These are phyloP conservation scores for Apiospora aurea DNA, from an alignment of 2,329 filamentous ascomycete species.

Conservation along the genomic window DNA sequence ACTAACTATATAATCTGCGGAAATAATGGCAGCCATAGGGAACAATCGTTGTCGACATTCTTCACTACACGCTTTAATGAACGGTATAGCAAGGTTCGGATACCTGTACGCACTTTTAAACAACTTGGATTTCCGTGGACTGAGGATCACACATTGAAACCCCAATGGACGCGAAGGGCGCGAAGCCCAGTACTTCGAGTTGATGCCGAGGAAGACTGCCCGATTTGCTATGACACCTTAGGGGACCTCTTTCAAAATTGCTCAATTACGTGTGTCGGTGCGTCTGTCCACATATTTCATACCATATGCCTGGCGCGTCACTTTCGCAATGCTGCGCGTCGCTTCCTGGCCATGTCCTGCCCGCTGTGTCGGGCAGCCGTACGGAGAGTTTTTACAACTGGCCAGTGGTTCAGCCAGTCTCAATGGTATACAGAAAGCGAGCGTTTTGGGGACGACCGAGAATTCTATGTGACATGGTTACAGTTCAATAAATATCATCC, in stretches of 20 bases:
- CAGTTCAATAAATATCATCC: neutral
- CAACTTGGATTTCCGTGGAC: conserved; percentile 1
- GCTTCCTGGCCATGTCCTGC: neutral
- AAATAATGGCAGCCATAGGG: neutral
- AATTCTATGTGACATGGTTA: neutral
- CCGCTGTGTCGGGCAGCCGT: neutral
- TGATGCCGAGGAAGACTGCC: neutral
- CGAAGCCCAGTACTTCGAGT: neutral
- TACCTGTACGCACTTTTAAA: neutral
- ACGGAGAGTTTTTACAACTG: neutral
- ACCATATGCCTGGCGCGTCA: neutral
- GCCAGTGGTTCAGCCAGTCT: neutral
- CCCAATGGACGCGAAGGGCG: neutral
- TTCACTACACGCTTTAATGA: neutral
- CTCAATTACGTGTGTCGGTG: neutral
- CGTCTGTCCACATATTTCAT: neutral
- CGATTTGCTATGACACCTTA: neutral
- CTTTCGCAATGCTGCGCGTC: neutral
- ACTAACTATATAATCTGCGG: neutral
- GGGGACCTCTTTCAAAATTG: neutral
- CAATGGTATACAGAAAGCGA: neutral
- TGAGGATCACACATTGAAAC: neutral
- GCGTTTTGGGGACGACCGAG: neutral
- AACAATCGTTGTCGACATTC: neutral
- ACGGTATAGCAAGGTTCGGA: neutral